Evolutionary conservation across 306 rosid genomes (phyloP).

Genomic region (Heteromeles arbutifolia): DNA sequence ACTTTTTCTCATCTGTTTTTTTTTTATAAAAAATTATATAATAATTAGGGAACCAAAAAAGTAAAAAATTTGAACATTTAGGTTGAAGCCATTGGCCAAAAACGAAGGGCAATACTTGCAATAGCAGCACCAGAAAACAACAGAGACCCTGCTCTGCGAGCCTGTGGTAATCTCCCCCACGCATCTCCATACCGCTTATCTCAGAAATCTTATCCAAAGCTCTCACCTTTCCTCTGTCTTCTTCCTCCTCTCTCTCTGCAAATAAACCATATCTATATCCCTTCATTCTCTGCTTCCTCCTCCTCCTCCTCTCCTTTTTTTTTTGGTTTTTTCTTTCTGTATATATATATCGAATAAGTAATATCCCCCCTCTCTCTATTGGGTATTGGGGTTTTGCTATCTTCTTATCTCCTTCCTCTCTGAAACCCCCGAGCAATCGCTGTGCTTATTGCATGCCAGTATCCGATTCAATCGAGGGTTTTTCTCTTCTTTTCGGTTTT

Average conservation of each 20-base stretch:
- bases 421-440: conserved; percentile 34
- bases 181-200: conserved; percentile 40
- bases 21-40: too few relatives aligned
- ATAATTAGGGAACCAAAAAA: neutral
- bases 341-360: neutral
- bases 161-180: conserved; percentile 27
- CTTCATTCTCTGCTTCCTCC: neutral
- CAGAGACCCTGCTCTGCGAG: conserved; percentile 7
- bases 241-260: conserved; percentile 9
- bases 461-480: conserved; percentile 36
- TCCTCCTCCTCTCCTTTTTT: neutral
- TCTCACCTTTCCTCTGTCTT: conserved; percentile 1
- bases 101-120: neutral
- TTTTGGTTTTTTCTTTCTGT: neutral
- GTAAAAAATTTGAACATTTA: neutral
- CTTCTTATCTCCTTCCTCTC: neutral
- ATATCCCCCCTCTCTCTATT: neutral
- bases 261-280: conserved; percentile 32
- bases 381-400: conserved; percentile 8
- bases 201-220: conserved; percentile 58
- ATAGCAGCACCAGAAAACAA: neutral
- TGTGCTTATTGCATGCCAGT: conserved; percentile 14
- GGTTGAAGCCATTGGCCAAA: neutral
- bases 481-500: neutral
- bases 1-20: neutral